Conservation (phyloP, 1,284 basidiomycete genomes). For the Ceratobasidium sp. region DNA sequence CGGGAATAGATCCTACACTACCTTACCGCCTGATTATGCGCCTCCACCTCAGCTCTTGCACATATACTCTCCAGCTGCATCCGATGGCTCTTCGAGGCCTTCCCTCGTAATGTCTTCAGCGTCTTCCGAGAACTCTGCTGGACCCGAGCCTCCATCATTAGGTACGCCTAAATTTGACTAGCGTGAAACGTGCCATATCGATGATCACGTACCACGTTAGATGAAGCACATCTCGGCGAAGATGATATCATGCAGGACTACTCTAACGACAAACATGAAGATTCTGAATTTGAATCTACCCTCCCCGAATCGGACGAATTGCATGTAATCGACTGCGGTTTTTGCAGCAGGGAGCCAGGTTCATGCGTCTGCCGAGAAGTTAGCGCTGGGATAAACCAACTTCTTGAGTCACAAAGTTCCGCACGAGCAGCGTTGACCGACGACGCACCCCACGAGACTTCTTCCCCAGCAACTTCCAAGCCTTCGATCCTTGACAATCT, state of each 20-base stretch:
- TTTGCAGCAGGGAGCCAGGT: slow-evolving; percentile 67
- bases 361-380: slow-evolving; percentile 76
- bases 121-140: slow-evolving; percentile 20
- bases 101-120: slow-evolving; percentile 26
- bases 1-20: slow-evolving; percentile 16
- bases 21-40: slow-evolving; percentile 34
- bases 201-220: background rate
- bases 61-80: slow-evolving; percentile 23
- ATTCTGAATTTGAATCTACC: slow-evolving; percentile 5
- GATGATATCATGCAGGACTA: slow-evolving; percentile 4
- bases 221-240: background rate
- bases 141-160: slow-evolving; percentile 14
- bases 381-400: slow-evolving; percentile 54
- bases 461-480: slow-evolving; percentile 35
- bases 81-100: slow-evolving; percentile 19
- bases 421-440: slow-evolving; percentile 47
- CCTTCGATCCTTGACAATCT: slow-evolving; percentile 73
- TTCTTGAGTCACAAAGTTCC: slow-evolving; percentile 37
- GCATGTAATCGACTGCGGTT: slow-evolving; percentile 63
- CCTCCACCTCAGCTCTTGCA: slow-evolving; percentile 11
- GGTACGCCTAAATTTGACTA: slow-evolving; percentile 2
- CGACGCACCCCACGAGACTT: slow-evolving; percentile 46
- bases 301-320: background rate
- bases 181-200: too few species aligned
- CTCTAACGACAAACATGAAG: background rate